Conservation (phyloP, 768 basidiomycete species). For the Rhizopogon rudus region DNA sequence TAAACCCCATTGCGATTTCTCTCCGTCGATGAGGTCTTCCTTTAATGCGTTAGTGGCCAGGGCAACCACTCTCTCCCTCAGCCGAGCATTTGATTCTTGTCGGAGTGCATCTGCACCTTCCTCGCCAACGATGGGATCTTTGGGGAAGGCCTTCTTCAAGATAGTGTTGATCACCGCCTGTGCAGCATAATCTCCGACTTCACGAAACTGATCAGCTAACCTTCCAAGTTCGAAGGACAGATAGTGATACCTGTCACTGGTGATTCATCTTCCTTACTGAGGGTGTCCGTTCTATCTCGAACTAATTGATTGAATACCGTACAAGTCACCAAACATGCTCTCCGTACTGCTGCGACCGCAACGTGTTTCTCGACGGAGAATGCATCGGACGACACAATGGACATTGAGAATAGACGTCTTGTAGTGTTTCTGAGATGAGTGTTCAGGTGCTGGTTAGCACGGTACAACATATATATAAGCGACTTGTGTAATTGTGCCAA, state of each 20-base stretch:
- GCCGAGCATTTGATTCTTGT: slow-evolving; percentile 31
- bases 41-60: slow-evolving; percentile 81
- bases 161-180: slow-evolving; percentile 90
- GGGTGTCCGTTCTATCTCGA: slow-evolving; percentile 61
- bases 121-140: slow-evolving; percentile 89
- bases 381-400: slow-evolving; percentile 7
- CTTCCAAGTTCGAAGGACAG: neutral
- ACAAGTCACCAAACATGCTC: slow-evolving; percentile 80
- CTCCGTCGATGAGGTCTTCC: slow-evolving; percentile 45
- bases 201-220: neutral
- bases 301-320: slow-evolving; percentile 84
- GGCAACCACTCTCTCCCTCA: slow-evolving; percentile 65
- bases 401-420: neutral
- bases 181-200: slow-evolving; percentile 91
- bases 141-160: slow-evolving; percentile 70
- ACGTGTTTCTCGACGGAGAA: slow-evolving; percentile 71
- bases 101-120: slow-evolving; percentile 86
- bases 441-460: slow-evolving; percentile 1
- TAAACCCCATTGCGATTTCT: slow-evolving; percentile 66
- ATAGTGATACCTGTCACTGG: slow-evolving; percentile 71
- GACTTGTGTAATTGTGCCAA: neutral
- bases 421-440: neutral
- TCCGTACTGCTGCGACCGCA: slow-evolving; percentile 80
- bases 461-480: neutral
- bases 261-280: slow-evolving; percentile 88